Conservation (phyloP, 306 rosid species). For the Castanopsis chinensis region DNA sequence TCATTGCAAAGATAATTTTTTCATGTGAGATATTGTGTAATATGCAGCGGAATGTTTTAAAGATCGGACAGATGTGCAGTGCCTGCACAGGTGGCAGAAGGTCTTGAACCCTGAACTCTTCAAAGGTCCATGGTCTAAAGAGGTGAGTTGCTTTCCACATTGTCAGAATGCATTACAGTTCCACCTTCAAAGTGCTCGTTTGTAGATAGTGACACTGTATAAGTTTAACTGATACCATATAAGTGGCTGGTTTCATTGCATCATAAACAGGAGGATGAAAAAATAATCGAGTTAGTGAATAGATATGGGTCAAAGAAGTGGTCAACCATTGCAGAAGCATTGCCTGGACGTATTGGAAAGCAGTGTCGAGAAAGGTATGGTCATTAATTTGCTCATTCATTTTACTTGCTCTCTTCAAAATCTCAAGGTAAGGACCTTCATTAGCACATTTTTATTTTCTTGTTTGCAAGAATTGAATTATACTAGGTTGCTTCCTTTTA, state of each 20-base stretch:
- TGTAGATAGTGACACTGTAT: not conserved
- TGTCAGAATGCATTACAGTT: conserved; percentile 6
- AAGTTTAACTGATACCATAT: not conserved
- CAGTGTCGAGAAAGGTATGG: conserved; percentile 98
- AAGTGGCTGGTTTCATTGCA: conserved; percentile 15
- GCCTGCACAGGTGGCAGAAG: conserved; percentile 99
- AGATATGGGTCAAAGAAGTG: conserved; percentile 90
- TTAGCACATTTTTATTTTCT: too few species aligned
- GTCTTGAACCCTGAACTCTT: conserved; percentile 95
- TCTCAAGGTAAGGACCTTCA: too few species aligned
- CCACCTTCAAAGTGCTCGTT: not conserved
- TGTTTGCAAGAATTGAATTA: not conserved
- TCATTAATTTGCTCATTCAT: not conserved
- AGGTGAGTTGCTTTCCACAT: conserved; percentile 45
- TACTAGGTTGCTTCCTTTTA: not conserved
- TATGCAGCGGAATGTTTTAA: conserved; percentile 86
- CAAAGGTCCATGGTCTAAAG: conserved; percentile 99
- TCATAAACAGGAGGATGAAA: conserved; percentile 78
- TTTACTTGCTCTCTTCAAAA: not conserved
- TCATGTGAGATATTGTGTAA: conserved; percentile 4
- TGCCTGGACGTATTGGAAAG: conserved; percentile 98
- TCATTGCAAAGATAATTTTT: conserved; percentile 7
- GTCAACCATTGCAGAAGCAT: conserved; percentile 86
- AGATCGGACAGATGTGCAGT: conserved; percentile 96
- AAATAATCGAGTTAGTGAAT: conserved; percentile 70